These are phyloP conservation scores for Solanum gracilifrons DNA, from an alignment of 257 asterid genomes.

Conservation along the genomic window DNA sequence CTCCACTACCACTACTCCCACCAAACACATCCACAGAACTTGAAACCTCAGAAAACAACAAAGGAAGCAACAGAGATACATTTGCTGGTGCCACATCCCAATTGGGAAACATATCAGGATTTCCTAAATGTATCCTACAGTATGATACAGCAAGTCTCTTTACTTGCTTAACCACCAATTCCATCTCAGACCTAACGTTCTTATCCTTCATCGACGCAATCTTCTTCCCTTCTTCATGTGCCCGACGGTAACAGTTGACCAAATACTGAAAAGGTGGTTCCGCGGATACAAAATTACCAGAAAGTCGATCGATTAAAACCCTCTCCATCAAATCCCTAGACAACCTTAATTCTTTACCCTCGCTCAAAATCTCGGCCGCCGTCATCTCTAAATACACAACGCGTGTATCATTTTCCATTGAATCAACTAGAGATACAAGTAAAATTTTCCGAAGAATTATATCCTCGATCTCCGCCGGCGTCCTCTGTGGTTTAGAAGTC, in stretches of 20 bases:
- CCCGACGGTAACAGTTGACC: slow-evolving; percentile 65
- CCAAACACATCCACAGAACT: slow-evolving; percentile 56
- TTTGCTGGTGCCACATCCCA: slow-evolving; percentile 23
- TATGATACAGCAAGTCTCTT: slow-evolving; percentile 62
- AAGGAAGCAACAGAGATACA: slow-evolving; percentile 59
- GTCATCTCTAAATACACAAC: slow-evolving; percentile 60
- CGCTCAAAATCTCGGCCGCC: slow-evolving; percentile 85
- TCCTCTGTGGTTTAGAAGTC: slow-evolving; percentile 48
- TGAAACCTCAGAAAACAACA: slow-evolving; percentile 63
- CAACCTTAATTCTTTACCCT: slow-evolving; percentile 59
- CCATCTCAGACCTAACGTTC: slow-evolving; percentile 54
- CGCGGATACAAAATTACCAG: slow-evolving; percentile 46
- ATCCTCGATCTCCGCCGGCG: slow-evolving; percentile 86
- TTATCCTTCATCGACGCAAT: slow-evolving; percentile 70
- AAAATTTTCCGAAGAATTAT: slow-evolving; percentile 73
- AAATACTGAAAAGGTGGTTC: slow-evolving; percentile 76
- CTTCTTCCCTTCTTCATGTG: slow-evolving; percentile 67
- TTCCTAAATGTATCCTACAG: slow-evolving; percentile 68
- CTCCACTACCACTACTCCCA: slow-evolving; percentile 27
- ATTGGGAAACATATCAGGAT: slow-evolving; percentile 79
- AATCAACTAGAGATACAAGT: slow-evolving; percentile 55
- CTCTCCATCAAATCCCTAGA: slow-evolving; percentile 80
- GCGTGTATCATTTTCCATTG: slow-evolving; percentile 62
- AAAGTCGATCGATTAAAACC: slow-evolving; percentile 69
- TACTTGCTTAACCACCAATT: slow-evolving; percentile 53